phyloP scores from a whole-genome alignment of 2,329 filamentous ascomycete genomes.

The Alternaria ethzedia region DNA sequence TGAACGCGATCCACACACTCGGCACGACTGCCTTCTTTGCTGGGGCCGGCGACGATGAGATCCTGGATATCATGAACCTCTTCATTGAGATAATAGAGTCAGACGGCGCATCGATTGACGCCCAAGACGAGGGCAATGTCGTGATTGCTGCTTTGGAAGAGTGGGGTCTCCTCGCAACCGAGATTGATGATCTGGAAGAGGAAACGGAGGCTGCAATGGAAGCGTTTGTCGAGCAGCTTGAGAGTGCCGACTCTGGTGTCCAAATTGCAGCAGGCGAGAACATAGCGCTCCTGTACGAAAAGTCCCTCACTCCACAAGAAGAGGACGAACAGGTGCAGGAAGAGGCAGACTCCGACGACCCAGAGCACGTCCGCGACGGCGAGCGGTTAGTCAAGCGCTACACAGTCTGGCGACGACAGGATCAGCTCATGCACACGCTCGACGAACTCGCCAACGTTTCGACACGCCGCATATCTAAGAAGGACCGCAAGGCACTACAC shows the following conservation, averaged over 20 bases:
- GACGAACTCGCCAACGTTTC: conserved; percentile 66
- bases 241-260: conserved; percentile 73
- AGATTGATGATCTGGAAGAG: conserved; percentile 75
- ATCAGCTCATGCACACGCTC: conserved; percentile 66
- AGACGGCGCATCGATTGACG: conserved; percentile 75
- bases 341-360: conserved; percentile 56
- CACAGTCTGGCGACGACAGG: conserved; percentile 68
- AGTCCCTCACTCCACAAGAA: conserved; percentile 65
- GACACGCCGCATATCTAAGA: conserved; percentile 68
- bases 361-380: conserved; percentile 34
- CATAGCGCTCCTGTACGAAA: conserved; percentile 84
- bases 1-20: conserved; percentile 75
- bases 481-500: conserved; percentile 71
- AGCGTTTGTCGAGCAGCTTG: conserved; percentile 83
- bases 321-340: conserved; percentile 62
- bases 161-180: conserved; percentile 81
- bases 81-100: conserved; percentile 79
- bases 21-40: conserved; percentile 76
- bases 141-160: conserved; percentile 77
- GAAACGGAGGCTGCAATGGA: conserved; percentile 76
- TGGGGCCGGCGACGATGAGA: conserved; percentile 71
- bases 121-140: conserved; percentile 71
- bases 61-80: conserved; percentile 75
- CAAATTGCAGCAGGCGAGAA: conserved; percentile 80
- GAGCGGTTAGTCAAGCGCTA: conserved; percentile 66